Percentiles rank a stretch among this genome's conserved stretches.
Evolutionary conservation across 2,329 filamentous ascomycete genomes (phyloP).

Genomic region (Trichoderma lentiforme): DNA sequence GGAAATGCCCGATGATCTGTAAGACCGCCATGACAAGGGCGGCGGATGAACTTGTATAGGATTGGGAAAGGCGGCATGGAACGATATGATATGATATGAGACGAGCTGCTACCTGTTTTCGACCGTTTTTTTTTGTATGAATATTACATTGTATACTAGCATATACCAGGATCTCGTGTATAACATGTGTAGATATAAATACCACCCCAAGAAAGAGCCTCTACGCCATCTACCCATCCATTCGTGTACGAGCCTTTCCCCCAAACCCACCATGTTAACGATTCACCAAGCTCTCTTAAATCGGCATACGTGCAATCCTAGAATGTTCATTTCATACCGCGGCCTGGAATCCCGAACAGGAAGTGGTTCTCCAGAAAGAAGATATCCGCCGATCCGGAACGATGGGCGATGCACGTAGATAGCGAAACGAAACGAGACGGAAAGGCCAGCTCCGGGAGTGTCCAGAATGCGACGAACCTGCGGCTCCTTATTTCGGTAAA

Average conservation of each 20-base stretch:
- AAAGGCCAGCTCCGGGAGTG: background rate
- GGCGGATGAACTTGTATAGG: background rate
- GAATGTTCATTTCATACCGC: background rate
- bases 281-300: background rate
- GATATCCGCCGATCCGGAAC: background rate
- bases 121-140: background rate
- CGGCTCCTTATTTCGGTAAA: background rate
- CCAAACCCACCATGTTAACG: background rate
- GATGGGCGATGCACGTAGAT: background rate
- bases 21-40: too few relatives aligned
- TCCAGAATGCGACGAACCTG: background rate
- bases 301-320: background rate
- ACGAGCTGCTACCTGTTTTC: background rate
- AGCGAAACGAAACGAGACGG: background rate
- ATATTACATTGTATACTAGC: conserved; percentile 3
- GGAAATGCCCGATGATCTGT: background rate
- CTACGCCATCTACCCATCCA: background rate
- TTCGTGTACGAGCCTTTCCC: background rate
- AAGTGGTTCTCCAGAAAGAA: background rate
- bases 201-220: background rate
- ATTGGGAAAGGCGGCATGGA: background rate
- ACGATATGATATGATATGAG: background rate
- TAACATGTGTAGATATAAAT: background rate
- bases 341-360: background rate
- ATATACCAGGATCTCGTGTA: background rate